These are phyloP conservation scores for Trichoderma brevicompactum DNA, from an alignment of 2,329 filamentous ascomycete genomes.

Conservation along the genomic window DNA sequence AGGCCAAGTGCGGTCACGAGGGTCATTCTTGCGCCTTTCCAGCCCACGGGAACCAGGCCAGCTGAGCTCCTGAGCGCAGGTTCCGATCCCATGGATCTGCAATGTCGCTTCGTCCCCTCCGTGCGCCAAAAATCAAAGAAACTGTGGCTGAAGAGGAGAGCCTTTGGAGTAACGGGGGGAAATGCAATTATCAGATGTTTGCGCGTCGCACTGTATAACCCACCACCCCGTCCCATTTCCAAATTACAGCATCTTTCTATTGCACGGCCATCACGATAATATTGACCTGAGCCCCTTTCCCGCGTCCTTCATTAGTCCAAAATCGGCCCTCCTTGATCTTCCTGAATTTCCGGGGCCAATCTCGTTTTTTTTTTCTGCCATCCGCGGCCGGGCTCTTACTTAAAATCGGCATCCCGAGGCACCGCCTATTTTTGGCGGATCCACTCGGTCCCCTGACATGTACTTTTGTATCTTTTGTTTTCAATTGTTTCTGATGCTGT, in stretches of 20 bases:
- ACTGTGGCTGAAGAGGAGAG: neutral
- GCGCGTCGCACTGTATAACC: conserved; percentile 8
- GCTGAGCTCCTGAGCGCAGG: conserved; percentile 11
- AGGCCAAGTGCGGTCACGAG: conserved; percentile 17
- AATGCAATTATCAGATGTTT: conserved; percentile 24
- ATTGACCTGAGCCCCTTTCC: conserved; percentile 22
- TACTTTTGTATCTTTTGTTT: neutral
- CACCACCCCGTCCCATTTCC: neutral
- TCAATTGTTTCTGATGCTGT: no score
- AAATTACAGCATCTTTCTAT: neutral
- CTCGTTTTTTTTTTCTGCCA: conserved; percentile 1
- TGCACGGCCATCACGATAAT: neutral
- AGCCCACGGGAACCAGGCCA: conserved; percentile 16
- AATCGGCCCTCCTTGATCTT: conserved; percentile 19
- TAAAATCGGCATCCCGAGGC: conserved; percentile 5
- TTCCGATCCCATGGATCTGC: conserved; percentile 4
- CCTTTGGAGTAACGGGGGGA: neutral
- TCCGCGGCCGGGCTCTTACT: neutral
- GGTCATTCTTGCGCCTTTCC: neutral
- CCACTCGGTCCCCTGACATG: conserved; percentile 19
- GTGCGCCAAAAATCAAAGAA: neutral
- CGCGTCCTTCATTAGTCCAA: neutral
- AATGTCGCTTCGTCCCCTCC: neutral
- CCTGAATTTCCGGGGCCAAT: conserved; percentile 22
- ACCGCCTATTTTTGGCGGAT: conserved; percentile 15